Evolutionary conservation across 139 green algal species (phyloP).

Genomic region (Zygnema cylindricum): DNA sequence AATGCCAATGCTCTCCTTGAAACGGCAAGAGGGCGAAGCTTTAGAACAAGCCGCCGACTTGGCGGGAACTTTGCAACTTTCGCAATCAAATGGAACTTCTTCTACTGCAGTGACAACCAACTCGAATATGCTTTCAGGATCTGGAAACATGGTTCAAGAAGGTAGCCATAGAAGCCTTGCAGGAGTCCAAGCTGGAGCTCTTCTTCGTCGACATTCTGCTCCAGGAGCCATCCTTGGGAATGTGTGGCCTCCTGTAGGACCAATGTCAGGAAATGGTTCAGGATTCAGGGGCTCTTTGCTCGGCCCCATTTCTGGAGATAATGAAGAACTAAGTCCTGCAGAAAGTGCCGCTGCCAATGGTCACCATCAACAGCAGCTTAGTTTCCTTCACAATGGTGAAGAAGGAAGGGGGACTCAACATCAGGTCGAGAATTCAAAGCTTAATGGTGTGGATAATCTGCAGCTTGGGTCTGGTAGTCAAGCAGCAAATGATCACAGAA

Average conservation of each 20-base stretch:
- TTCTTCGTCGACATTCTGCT: not conserved
- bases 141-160: not conserved
- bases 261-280: not conserved
- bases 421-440: not conserved
- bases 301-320: not conserved
- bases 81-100: not conserved
- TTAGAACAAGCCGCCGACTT: not conserved
- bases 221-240: not conserved
- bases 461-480: not conserved
- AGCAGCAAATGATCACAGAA: not conserved
- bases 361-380: not conserved
- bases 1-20: not conserved
- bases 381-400: not conserved
- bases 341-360: not conserved
- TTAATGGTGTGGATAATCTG: not conserved
- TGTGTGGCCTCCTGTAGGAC: not conserved
- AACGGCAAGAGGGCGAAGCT: not conserved
- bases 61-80: not conserved
- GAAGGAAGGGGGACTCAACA: not conserved
- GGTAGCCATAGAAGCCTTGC: not conserved
- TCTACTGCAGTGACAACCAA: no score
- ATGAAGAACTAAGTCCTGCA: not conserved
- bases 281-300: not conserved
- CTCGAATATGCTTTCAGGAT: no score
- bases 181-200: not conserved